These are phyloP conservation scores for Ascochyta rabiei DNA, from an alignment of 2,329 filamentous ascomycete genomes.

Conservation along the genomic window DNA sequence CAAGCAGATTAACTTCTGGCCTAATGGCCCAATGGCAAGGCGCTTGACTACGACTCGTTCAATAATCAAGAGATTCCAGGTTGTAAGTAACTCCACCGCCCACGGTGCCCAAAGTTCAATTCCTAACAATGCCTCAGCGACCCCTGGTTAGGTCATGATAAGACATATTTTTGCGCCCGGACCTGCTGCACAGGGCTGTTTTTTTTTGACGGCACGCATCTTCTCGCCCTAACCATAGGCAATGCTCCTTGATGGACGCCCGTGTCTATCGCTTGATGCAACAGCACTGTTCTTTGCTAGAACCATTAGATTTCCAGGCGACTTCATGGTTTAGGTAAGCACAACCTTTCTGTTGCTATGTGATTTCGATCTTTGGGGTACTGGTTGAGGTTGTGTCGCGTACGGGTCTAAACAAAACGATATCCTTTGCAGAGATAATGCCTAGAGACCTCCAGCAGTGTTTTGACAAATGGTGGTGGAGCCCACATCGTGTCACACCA, in stretches of 20 bases:
- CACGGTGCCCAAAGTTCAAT: conserved; percentile 5
- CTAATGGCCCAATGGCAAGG: conserved; percentile 59
- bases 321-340: too few species aligned
- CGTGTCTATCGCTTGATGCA: too few species aligned
- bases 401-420: too few species aligned
- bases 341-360: too few species aligned
- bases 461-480: neutral
- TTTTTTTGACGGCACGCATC: too few species aligned
- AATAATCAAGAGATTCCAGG: conserved; percentile 32
- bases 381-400: too few species aligned
- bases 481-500: neutral
- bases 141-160: conserved; percentile 31
- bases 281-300: too few species aligned
- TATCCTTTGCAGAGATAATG: too few species aligned
- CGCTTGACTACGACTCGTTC: conserved; percentile 55
- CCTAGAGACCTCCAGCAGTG: neutral
- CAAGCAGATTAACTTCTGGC: conserved; percentile 12
- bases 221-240: too few species aligned
- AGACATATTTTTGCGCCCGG: conserved; percentile 4
- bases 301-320: too few species aligned
- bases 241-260: too few species aligned
- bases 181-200: neutral
- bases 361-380: too few species aligned
- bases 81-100: conserved; percentile 2
- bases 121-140: conserved; percentile 21